Evolutionary conservation across 2,329 filamentous ascomycete species (phyloP).

Genomic region (Colletotrichum agaves): DNA sequence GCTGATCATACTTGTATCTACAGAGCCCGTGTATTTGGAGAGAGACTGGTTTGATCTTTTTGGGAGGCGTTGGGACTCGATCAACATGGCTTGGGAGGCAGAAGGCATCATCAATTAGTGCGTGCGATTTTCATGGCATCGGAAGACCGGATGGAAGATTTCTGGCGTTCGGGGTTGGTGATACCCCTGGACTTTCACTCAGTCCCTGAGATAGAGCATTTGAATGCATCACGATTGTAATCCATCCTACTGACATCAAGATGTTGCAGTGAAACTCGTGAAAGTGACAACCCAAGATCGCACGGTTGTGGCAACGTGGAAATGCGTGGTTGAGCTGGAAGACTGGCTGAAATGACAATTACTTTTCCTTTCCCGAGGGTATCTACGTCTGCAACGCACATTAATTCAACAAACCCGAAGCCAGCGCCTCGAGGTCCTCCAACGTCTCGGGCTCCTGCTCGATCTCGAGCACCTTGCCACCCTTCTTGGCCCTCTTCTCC

Average conservation of each 20-base stretch:
- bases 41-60: conserved; percentile 41
- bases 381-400: conserved; percentile 42
- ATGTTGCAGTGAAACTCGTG: neutral
- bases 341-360: neutral
- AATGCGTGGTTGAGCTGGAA: neutral
- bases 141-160: conserved; percentile 11
- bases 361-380: conserved; percentile 40
- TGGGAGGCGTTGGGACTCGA: conserved; percentile 3
- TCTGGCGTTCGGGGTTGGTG: conserved; percentile 37
- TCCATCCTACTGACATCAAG: neutral
- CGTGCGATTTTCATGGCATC: conserved; percentile 24
- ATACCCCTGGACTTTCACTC: conserved; percentile 33
- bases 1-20: conserved; percentile 74
- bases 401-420: conserved; percentile 70
- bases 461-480: conserved; percentile 68
- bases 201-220: conserved; percentile 19
- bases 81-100: neutral
- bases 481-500: conserved; percentile 55
- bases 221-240: neutral
- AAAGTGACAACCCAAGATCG: no score
- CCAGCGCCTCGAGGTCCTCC: conserved; percentile 82
- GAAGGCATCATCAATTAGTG: neutral
- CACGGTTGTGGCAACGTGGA: no score
- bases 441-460: conserved; percentile 79
- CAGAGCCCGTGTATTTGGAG: conserved; percentile 67